Conservation (phyloP, 1,139 yeast genomes). For the Saccharomyces hybrid region DNA sequence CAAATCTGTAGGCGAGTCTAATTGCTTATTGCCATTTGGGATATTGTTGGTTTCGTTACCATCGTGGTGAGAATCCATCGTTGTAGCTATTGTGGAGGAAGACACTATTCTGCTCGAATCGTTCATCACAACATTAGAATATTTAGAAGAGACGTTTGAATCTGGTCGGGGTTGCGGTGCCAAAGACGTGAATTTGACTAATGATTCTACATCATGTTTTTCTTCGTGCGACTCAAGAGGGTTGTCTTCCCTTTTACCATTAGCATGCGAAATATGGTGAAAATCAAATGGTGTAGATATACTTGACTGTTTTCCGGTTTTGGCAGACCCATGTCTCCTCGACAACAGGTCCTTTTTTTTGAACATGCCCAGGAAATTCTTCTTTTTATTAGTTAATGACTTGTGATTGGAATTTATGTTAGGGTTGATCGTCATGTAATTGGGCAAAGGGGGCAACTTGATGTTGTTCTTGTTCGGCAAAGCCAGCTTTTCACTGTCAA, state of each 20-base stretch:
- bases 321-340: constrained; percentile 1
- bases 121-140: background rate
- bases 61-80: background rate
- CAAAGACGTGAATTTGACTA: background rate
- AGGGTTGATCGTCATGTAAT: background rate
- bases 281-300: constrained; percentile 28
- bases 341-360: constrained; percentile 13
- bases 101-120: constrained; percentile 4
- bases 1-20: background rate
- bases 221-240: constrained; percentile 1
- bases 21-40: background rate
- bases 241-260: constrained; percentile 11
- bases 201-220: background rate
- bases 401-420: background rate
- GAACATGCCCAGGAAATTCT: constrained; percentile 23
- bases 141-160: background rate
- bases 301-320: constrained; percentile 4
- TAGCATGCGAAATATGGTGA: constrained; percentile 31
- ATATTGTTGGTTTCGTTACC: background rate
- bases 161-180: background rate
- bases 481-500: constrained; percentile 32
- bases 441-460: constrained; percentile 32
- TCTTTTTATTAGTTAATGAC: constrained; percentile 11
- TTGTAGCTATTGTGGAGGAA: constrained; percentile 1
- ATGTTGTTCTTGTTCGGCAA: constrained; percentile 29